Evolutionary conservation across 352 stramenopile species (phyloP), one percentile per base, ranked within the genome.

Genomic region (Phytopythium helicoides): DNA sequence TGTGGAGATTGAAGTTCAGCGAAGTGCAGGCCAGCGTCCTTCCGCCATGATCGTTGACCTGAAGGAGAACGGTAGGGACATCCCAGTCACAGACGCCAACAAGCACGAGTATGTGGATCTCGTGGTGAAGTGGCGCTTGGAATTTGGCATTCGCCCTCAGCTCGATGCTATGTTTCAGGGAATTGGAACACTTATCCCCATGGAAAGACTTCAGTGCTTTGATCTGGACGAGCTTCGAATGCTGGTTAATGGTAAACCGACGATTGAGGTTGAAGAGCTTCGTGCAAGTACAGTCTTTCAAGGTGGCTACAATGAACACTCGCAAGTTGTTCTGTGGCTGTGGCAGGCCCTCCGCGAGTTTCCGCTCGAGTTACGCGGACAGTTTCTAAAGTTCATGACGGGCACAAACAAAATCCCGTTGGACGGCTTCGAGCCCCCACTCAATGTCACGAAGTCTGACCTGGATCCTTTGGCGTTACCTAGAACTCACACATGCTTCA

Each of bases 341-440:
- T 96, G 87, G 87, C 80, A 95, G 40, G 80, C 82, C 22, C 64
- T 92, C 21, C 76, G 82, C 10, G 69, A 82, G 44, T 94, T 87
- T 42, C 62, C 76, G 9, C 71, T 69, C 6, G 69, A 90, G 23
- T 56, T 71, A 15, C 73, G 81, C 3, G 76, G 76, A 0, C 62
- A 72, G 21, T 90, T 96, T 52, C 55, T 97, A 33, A 89, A 86
- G 47, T 95, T 94, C 50, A 83, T 88, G 67, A 96, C 86, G 1
- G 85, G 86, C 34, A 89, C 75, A 3, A 91, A 82, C 60, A 87
- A 87, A 23, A 79, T 94, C 25, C 87, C 87, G 9, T 61, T 95
- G 0, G 86, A 96, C 45, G 86, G 86, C 14, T 95, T 93, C 26
- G 76, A 92, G 35, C 86, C 86, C n/a, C 84, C 84, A 16, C 64